phyloP scores from a whole-genome alignment of 192 early-diverging fungal species.

The Coemansia sp. region DNA sequence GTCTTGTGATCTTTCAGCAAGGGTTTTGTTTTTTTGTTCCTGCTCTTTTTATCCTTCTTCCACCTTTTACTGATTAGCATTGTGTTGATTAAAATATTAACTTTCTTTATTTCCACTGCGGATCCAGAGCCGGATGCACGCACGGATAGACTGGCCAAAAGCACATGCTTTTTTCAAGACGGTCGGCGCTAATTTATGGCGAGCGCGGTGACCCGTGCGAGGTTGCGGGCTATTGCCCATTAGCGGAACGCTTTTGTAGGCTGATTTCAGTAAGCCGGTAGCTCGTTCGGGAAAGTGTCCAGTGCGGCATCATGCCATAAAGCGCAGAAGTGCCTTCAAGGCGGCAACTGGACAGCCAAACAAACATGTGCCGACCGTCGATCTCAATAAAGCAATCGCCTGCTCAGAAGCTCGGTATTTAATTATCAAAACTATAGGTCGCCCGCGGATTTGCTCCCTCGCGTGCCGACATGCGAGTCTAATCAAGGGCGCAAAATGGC shows the following conservation, averaged over 20 bases:
- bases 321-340: not conserved
- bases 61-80: not conserved
- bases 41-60: too few species aligned
- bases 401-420: not conserved
- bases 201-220: too few species aligned
- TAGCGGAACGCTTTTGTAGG: not conserved
- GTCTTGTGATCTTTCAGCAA: not conserved
- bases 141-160: too few species aligned
- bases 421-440: not conserved
- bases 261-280: not conserved
- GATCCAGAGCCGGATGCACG: too few species aligned
- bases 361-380: not conserved
- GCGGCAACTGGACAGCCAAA: not conserved
- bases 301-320: constrained; percentile 1
- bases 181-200: too few species aligned
- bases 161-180: too few species aligned
- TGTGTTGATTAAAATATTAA: not conserved
- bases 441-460: not conserved
- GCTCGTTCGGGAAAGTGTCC: not conserved
- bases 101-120: not conserved
- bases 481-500: not conserved
- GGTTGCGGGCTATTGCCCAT: not conserved
- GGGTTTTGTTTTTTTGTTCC: too few species aligned
- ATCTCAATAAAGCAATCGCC: not conserved
- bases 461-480: not conserved